Conservation (phyloP, 2,329 filamentous ascomycete species). For the Exophiala mesophila region DNA sequence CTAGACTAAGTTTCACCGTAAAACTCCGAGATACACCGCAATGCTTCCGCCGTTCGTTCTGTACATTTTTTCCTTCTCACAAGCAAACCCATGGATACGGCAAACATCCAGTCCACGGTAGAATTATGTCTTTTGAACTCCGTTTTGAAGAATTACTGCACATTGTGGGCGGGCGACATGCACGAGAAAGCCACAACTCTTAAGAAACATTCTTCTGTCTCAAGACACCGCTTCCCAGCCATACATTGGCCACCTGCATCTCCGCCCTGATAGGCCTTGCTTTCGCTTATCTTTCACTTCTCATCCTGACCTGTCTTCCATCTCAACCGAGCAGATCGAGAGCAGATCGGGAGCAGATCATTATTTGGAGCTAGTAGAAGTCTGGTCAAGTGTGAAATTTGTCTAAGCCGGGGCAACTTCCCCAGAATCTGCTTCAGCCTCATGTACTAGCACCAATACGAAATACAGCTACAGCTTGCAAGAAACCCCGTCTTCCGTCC, state of each 20-base stretch:
- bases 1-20: neutral
- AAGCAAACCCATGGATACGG: too few species aligned
- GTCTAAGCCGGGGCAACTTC: neutral
- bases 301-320: neutral
- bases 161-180: too few species aligned
- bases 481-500: neutral
- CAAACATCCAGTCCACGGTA: too few species aligned
- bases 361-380: neutral
- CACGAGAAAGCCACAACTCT: too few species aligned
- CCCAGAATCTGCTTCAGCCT: conserved; percentile 2
- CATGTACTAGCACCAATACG: neutral
- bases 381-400: neutral
- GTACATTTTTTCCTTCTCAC: neutral
- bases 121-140: too few species aligned
- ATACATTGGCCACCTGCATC: too few species aligned
- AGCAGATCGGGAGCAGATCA: neutral
- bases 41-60: neutral
- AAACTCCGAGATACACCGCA: neutral
- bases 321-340: neutral
- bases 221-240: too few species aligned
- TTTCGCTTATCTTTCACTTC: conserved; percentile 4
- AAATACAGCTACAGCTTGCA: conserved; percentile 1
- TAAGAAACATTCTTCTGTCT: too few species aligned
- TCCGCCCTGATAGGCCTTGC: too few species aligned
- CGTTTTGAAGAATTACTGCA: too few species aligned